A percentile compares a stretch with the other conserved stretches of the same genome.
phyloP scores from a whole-genome alignment of 495 filamentous ascomycete species.

The Glutinoglossum americanum region DNA sequence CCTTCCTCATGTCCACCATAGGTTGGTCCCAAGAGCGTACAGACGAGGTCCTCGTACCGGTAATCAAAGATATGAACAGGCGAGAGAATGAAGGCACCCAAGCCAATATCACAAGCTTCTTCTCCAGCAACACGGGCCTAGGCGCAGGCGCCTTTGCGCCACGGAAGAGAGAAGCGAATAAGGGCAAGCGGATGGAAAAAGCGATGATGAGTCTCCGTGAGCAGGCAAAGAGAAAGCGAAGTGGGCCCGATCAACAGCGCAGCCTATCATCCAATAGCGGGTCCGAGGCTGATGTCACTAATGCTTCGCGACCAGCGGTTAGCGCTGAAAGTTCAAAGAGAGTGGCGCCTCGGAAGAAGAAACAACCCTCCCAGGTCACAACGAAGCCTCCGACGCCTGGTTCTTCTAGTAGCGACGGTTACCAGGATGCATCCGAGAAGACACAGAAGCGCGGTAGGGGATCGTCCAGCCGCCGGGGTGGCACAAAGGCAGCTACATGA shows the following conservation, averaged over 20 bases:
- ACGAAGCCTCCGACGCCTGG: not conserved
- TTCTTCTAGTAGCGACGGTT: not conserved
- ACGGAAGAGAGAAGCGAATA: constrained; percentile 29
- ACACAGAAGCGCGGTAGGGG: not conserved
- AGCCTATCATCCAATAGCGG: not conserved
- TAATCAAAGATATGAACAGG: constrained; percentile 83
- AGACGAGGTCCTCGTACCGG: constrained; percentile 84
- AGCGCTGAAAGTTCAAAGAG: not conserved
- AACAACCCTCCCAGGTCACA: not conserved
- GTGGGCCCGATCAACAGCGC: not conserved
- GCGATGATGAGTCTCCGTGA: constrained; percentile 49
- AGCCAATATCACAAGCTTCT: constrained; percentile 84
- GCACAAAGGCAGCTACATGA: not conserved
- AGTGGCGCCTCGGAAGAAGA: not conserved
- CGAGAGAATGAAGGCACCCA: constrained; percentile 77
- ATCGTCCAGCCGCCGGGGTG: not conserved
- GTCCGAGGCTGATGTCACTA: not conserved
- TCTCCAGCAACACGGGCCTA: constrained; percentile 37
- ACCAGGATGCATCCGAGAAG: not conserved
- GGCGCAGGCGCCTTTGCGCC: constrained; percentile 53
- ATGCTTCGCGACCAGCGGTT: not conserved
- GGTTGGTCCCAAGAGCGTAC: constrained; percentile 82
- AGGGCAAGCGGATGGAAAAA: constrained; percentile 64
- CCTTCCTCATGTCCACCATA: constrained; percentile 78
- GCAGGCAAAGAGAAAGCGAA: constrained; percentile 23